phyloP scores from a whole-genome alignment of 345 rosid species.

The Gossypium anomalum region DNA sequence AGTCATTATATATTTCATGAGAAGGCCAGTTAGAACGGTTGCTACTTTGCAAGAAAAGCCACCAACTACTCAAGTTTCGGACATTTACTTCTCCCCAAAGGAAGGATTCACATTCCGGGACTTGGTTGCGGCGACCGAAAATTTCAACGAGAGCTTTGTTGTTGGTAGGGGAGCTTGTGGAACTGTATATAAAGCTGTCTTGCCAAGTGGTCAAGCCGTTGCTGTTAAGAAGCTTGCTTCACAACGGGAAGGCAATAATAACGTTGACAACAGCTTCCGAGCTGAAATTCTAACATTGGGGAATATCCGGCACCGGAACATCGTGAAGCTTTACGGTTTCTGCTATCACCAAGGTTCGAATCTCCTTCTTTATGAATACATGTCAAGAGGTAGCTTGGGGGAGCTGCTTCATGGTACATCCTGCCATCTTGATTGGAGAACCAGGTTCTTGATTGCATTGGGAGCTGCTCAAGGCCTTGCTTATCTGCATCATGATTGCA shows the following conservation, averaged over 20 bases:
- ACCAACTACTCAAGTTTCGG: slow-evolving; percentile 33
- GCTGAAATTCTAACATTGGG: slow-evolving; percentile 84
- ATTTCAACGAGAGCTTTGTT: slow-evolving; percentile 63
- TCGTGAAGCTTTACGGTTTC: slow-evolving; percentile 80
- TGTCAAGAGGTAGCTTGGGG: slow-evolving; percentile 74
- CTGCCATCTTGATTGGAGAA: slow-evolving; percentile 59
- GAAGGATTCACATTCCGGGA: slow-evolving; percentile 78
- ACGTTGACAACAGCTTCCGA: slow-evolving; percentile 72
- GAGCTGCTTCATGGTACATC: slow-evolving; percentile 57
- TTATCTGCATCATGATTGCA: slow-evolving; percentile 87
- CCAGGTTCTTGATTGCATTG: slow-evolving; percentile 68
- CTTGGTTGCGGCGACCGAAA: slow-evolving; percentile 61
- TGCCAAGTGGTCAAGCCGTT: slow-evolving; percentile 50
- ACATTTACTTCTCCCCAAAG: slow-evolving; percentile 69
- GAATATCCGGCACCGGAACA: slow-evolving; percentile 78
- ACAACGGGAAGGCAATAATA: slow-evolving; percentile 52
- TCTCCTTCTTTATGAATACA: slow-evolving; percentile 70
- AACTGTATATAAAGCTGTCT: slow-evolving; percentile 70
- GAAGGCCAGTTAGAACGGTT: slow-evolving; percentile 37
- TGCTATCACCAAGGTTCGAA: slow-evolving; percentile 83
- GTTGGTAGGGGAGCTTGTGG: slow-evolving; percentile 94
- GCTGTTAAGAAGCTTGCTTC: slow-evolving; percentile 88
- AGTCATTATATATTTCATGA: slow-evolving; percentile 56
- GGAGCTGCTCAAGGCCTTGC: slow-evolving; percentile 84
- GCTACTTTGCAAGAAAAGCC: slow-evolving; percentile 36